phyloP scores from a whole-genome alignment of 108 stramenopile species.

The Pseudonitzschia multistriata region DNA sequence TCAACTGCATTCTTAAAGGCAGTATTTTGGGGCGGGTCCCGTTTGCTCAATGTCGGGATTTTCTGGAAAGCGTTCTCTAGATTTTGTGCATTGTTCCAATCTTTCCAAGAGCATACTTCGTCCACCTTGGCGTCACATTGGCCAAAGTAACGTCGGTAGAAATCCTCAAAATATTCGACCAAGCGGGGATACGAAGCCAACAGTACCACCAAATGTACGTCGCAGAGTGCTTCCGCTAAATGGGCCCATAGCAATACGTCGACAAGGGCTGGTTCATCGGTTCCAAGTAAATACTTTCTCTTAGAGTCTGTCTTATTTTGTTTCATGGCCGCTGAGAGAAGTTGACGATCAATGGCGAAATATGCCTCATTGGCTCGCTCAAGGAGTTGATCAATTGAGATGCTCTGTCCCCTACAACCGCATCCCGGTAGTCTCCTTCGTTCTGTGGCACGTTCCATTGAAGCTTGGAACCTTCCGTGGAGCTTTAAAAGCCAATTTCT shows the following conservation, averaged over 20 bases:
- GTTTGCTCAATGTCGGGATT: slow-evolving; percentile 34
- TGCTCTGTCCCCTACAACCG: slow-evolving; percentile 15
- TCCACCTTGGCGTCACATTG: not conserved
- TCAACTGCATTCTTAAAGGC: slow-evolving; percentile 54
- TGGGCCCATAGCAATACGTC: slow-evolving; percentile 71
- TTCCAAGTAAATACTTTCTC: slow-evolving; percentile 41
- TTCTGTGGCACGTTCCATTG: slow-evolving; percentile 44
- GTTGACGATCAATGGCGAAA: slow-evolving; percentile 41
- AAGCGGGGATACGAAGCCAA: slow-evolving; percentile 54
- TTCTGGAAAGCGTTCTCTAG: slow-evolving; percentile 47
- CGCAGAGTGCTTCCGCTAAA: slow-evolving; percentile 65
- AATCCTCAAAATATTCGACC: slow-evolving; percentile 53
- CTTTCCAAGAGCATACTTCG: slow-evolving; percentile 22
- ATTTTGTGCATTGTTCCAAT: slow-evolving; percentile 54
- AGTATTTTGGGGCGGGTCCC: not conserved
- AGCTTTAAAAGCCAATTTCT: slow-evolving; percentile 22
- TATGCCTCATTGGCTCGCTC: slow-evolving; percentile 52
- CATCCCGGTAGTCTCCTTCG: slow-evolving; percentile 25
- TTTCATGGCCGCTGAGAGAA: slow-evolving; percentile 20
- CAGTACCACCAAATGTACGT: slow-evolving; percentile 65
- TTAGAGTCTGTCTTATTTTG: not conserved
- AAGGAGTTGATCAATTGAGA: slow-evolving; percentile 42
- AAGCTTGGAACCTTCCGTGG: slow-evolving; percentile 56
- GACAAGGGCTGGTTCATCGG: slow-evolving; percentile 42
- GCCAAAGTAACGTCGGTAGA: slow-evolving; percentile 59